phyloP scores from a whole-genome alignment of 495 filamentous ascomycete genomes.

The Peziza echinospora region DNA sequence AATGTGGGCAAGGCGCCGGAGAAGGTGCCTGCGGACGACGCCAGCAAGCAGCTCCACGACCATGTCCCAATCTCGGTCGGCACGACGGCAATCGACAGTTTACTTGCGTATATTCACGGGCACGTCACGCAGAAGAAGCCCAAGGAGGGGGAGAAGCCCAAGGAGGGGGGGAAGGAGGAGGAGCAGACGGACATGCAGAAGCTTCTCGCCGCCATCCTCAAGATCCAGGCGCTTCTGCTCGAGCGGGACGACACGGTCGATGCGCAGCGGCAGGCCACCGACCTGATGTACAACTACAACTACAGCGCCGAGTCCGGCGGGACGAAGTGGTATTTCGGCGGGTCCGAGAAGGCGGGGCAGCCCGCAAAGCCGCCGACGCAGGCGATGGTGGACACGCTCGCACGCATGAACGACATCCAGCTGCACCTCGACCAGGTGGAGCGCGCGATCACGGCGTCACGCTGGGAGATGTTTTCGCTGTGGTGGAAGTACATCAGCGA shows the following conservation, averaged over 20 bases:
- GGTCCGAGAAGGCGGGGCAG: background rate
- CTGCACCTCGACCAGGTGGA: slow-evolving; percentile 7
- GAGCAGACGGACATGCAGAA: slow-evolving; percentile 4
- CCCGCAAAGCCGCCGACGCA: slow-evolving; percentile 1
- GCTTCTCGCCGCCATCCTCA: slow-evolving; percentile 13
- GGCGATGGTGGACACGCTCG: background rate
- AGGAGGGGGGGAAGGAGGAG: background rate
- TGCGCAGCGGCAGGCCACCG: slow-evolving; percentile 15
- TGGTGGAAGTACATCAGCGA: slow-evolving; percentile 23
- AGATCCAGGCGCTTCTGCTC: slow-evolving; percentile 16
- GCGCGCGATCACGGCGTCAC: slow-evolving; percentile 2
- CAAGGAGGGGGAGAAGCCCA: background rate
- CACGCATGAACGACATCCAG: slow-evolving; percentile 11
- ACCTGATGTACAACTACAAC: slow-evolving; percentile 20
- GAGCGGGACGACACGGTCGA: slow-evolving; percentile 22
- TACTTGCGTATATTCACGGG: slow-evolving; percentile 22
- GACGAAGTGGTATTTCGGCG: slow-evolving; percentile 11
- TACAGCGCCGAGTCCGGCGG: slow-evolving; percentile 19
- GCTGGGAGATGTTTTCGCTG: slow-evolving; percentile 24
- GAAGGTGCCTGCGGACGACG: slow-evolving; percentile 19
- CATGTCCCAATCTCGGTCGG: slow-evolving; percentile 24
- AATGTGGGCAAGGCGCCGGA: slow-evolving; percentile 13
- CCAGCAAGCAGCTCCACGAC: slow-evolving; percentile 1
- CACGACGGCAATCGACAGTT: slow-evolving; percentile 26
- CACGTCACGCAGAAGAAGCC: background rate